Base-by-base conservation (phyloP, 495 filamentous ascomycete species). In the Chaetomium fimeti region DNA sequence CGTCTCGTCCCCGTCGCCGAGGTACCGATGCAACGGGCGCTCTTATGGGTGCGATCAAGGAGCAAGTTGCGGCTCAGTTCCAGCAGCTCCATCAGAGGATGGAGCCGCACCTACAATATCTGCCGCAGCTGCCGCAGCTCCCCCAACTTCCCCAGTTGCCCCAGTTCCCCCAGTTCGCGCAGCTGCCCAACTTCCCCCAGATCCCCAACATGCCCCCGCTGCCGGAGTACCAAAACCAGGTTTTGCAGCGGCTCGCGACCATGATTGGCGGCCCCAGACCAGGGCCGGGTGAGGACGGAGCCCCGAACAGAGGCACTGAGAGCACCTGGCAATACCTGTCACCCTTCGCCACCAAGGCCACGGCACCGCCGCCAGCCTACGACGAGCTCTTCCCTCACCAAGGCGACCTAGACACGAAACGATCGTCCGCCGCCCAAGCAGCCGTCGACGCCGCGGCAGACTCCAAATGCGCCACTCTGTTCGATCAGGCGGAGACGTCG, bases 21-120 rank as follows among this genome's bases (percentile, higher is more conserved):
- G 69, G 68, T 61, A 42, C 74, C 65, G 64, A 76, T 59, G 66
- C 63, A n/a, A 68, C 72, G 9, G 72, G 68, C 32, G 66, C 75
- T 11, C 73, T 78, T 28, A 83, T 91, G 74, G 79, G 86, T 32
- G 89, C 89, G 27, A 87, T 91, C 82, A 85, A 88, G 62, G 89
- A 93, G 58, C 88, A 91, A 57, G 76, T 96, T 20, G 84, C 87
- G 48, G 82, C 84, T 4, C 92, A 94, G 69, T 84, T 94, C 68
- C 89, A 93, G 58, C 87, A 92, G 43, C 81, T 92, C 65, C 91
- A 93, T 67, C 87, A 92, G 66, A 85, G 81, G 18, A 84, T 90
- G 72, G 57, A 68, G 20, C 65, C 75, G 59, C 76, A 76, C 51
- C 58, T 79, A 13, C 77, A 76, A 58, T 74, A 77, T 47, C 57